Conservation (phyloP, 2,329 filamentous ascomycete species). For the Seiridium unicorne region DNA sequence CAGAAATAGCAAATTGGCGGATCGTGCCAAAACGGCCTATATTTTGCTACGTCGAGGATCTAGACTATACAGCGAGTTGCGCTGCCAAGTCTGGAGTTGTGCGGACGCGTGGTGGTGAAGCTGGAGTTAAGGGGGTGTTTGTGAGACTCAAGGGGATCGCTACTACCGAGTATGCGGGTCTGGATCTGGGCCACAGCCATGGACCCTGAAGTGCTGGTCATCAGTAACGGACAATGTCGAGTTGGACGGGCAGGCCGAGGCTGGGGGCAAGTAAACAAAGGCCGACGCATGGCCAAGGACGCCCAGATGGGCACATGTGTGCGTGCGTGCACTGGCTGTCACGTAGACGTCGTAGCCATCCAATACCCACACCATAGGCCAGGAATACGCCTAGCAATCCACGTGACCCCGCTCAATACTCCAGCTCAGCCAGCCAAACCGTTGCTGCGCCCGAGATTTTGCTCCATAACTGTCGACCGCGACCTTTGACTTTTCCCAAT, state of each 20-base stretch:
- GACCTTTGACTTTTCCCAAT: not conserved
- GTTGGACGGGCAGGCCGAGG: not conserved
- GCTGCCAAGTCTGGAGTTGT: constrained; percentile 1
- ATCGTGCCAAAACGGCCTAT: not conserved
- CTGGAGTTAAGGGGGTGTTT: not conserved
- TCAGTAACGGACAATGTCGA: no score
- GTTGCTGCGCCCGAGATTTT: constrained; percentile 1
- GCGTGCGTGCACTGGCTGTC: not conserved
- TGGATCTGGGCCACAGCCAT: no score
- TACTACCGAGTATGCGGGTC: not conserved
- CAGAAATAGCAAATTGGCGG: not conserved
- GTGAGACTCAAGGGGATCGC: not conserved
- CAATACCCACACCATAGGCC: no score
- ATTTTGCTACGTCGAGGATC: not conserved
- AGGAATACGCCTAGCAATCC: not conserved
- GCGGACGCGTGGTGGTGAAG: not conserved
- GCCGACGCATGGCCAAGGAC: not conserved
- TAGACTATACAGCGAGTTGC: constrained; percentile 1
- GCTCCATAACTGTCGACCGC: constrained; percentile 1
- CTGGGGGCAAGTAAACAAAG: not conserved
- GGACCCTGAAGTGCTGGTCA: no score
- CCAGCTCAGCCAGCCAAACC: constrained; percentile 3
- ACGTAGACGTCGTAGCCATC: not conserved
- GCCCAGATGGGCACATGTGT: not conserved
- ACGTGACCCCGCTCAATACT: constrained; percentile 2